These are phyloP conservation scores for Botrytis pseudocinerea DNA, from an alignment of 2,329 filamentous ascomycete genomes.

Conservation along the genomic window DNA sequence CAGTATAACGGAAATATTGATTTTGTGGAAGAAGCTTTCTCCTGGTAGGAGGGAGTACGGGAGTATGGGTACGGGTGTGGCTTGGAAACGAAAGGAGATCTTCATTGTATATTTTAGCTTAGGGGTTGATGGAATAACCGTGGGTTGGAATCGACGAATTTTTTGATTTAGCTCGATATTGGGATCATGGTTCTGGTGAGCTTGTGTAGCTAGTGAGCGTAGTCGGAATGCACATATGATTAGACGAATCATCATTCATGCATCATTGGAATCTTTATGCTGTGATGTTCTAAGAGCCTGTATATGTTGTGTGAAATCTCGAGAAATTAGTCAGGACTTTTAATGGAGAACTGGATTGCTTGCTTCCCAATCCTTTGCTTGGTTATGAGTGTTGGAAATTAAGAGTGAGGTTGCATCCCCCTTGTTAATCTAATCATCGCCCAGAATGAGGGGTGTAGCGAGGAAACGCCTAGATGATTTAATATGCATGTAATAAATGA, in stretches of 20 bases:
- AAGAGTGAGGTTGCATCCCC: not conserved
- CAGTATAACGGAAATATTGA: constrained; percentile 69
- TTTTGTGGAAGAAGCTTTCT: constrained; percentile 78
- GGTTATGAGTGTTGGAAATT: too few relatives aligned
- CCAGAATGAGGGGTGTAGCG: not conserved
- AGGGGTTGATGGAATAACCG: constrained; percentile 5
- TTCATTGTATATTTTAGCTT: constrained; percentile 28
- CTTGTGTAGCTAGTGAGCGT: not conserved
- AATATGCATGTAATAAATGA: not conserved
- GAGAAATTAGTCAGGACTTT: not conserved
- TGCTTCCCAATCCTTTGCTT: not conserved
- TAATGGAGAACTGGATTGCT: not conserved
- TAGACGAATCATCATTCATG: not conserved
- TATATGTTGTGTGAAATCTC: not conserved
- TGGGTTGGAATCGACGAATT: not conserved
- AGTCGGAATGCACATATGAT: constrained; percentile 2
- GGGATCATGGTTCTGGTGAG: not conserved
- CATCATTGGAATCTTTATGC: not conserved
- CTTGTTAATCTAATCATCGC: not conserved
- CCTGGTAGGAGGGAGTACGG: constrained; percentile 48
- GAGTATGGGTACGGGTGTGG: not conserved
- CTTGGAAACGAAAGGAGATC: not conserved
- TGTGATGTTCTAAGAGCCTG: not conserved
- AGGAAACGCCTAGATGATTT: not conserved
- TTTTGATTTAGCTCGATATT: constrained; percentile 4